phyloP scores from a whole-genome alignment of 2,329 filamentous ascomycete genomes.

The Metarhizium humberi region DNA sequence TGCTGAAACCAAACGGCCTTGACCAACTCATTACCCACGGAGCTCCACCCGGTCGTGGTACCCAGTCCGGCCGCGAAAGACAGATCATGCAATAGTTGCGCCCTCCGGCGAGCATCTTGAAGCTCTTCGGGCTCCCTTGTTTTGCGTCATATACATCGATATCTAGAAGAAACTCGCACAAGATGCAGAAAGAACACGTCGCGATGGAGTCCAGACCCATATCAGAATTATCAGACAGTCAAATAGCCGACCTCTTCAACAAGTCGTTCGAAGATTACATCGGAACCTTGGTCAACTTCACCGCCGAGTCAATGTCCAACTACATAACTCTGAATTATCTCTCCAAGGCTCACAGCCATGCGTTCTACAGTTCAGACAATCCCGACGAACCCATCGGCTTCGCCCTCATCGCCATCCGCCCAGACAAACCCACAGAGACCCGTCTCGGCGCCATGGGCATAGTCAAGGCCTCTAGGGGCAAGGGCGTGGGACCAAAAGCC shows the following conservation, averaged over 20 bases:
- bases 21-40: too few species aligned
- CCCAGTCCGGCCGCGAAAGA: too few species aligned
- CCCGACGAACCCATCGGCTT: conserved; percentile 9
- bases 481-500: conserved; percentile 9
- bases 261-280: conserved; percentile 10
- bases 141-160: too few species aligned
- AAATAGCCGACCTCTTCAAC: conserved; percentile 9
- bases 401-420: conserved; percentile 10
- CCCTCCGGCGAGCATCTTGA: too few species aligned
- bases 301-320: conserved; percentile 2
- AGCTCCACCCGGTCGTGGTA: too few species aligned
- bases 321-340: conserved; percentile 6
- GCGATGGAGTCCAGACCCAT: conserved; percentile 5
- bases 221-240: background rate
- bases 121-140: too few species aligned
- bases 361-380: conserved; percentile 4
- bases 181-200: background rate
- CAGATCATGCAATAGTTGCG: too few species aligned
- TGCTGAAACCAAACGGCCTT: too few species aligned
- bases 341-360: conserved; percentile 5
- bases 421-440: conserved; percentile 10
- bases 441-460: conserved; percentile 14
- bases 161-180: too few species aligned
- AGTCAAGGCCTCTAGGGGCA: conserved; percentile 7
- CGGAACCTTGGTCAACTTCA: conserved; percentile 4